Percentiles rank a stretch among this genome's conserved stretches.
Evolutionary conservation across 2,329 filamentous ascomycete genomes (phyloP).

Genomic region (Fusarium dlaminii): DNA sequence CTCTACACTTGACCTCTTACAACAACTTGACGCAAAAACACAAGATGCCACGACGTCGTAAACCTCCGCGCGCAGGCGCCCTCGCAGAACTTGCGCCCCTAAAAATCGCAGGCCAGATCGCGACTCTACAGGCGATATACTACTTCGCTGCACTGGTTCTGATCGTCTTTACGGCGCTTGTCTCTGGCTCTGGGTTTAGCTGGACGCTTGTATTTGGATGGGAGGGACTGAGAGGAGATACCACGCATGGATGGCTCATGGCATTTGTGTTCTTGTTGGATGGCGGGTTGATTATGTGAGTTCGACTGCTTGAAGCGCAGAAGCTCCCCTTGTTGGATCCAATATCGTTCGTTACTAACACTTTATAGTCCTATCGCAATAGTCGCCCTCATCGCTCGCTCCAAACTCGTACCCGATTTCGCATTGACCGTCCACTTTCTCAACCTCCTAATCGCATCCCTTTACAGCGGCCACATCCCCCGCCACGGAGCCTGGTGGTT

Average conservation of each 20-base stretch:
- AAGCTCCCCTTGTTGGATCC: neutral
- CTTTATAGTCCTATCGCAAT: conserved; percentile 78
- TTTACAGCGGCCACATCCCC: conserved; percentile 83
- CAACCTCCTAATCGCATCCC: conserved; percentile 78
- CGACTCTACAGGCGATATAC: conserved; percentile 64
- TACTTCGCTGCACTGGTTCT: conserved; percentile 62
- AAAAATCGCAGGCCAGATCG: conserved; percentile 68
- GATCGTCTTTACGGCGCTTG: conserved; percentile 67
- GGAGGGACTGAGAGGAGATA: conserved; percentile 68
- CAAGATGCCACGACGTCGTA: conserved; percentile 63
- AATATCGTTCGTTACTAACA: conserved; percentile 15
- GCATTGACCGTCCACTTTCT: conserved; percentile 87
- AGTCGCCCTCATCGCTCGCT: conserved; percentile 83
- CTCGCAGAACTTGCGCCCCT: conserved; percentile 69
- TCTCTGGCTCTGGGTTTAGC: conserved; percentile 64
- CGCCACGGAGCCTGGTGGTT: conserved; percentile 88
- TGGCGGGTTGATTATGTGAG: conserved; percentile 63
- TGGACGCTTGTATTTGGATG: conserved; percentile 67
- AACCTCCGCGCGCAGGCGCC: conserved; percentile 68
- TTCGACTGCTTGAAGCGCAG: conserved; percentile 15
- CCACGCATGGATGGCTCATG: conserved; percentile 68
- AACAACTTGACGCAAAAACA: neutral
- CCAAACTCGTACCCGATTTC: conserved; percentile 95
- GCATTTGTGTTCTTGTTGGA: conserved; percentile 67
- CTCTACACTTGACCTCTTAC: neutral